Percentiles rank a stretch among this genome's conserved stretches.
Conservation (phyloP, 331 rosid species). For the Erythrophleum ivorense region DNA sequence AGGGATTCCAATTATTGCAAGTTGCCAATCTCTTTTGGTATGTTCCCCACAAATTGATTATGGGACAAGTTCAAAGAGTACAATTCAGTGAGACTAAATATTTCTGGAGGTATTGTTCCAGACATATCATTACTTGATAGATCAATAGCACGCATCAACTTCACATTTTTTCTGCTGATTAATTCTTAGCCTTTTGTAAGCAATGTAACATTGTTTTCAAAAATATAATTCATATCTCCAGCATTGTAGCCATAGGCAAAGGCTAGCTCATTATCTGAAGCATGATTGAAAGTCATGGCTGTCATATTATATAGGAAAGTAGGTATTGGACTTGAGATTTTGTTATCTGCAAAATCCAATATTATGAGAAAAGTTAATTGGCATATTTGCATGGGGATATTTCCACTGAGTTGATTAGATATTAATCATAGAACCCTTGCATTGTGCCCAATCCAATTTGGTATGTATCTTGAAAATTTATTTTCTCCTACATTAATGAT, state of each 20-base stretch:
- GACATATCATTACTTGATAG: background rate
- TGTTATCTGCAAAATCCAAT: background rate
- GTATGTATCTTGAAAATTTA: background rate
- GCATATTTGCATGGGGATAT: background rate
- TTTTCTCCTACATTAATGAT: background rate
- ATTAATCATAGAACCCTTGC: background rate
- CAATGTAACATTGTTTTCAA: no score
- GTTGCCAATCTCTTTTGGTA: background rate
- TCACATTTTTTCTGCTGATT: no score
- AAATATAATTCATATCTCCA: background rate
- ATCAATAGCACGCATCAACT: background rate
- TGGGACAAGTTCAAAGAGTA: background rate
- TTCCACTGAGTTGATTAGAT: constrained; percentile 5
- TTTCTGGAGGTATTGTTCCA: no score
- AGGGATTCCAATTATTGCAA: background rate
- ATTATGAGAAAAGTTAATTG: background rate
- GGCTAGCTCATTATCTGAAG: background rate
- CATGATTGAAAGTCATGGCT: background rate
- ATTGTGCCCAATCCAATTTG: background rate
- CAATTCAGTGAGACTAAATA: background rate
- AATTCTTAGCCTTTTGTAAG: no score
- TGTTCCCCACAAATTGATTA: background rate
- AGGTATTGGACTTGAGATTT: background rate
- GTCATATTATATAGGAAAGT: background rate
- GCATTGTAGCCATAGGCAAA: no score